Evolutionary conservation across 2,329 filamentous ascomycete genomes (phyloP).

Genomic region (Pseudogymnoascus sp.): DNA sequence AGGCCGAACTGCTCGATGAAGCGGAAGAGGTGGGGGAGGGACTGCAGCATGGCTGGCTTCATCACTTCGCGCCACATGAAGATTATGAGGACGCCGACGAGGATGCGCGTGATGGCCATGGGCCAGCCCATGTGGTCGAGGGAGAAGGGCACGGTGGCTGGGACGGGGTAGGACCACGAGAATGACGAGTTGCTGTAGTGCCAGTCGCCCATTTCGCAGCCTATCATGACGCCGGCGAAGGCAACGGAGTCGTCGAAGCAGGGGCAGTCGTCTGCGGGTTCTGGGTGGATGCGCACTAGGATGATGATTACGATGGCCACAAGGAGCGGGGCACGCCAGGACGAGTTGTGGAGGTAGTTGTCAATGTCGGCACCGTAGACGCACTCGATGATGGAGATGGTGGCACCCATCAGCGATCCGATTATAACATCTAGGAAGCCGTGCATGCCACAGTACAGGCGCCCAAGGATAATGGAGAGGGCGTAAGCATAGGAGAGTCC

Average conservation of each 20-base stretch:
- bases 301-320: constrained; percentile 60
- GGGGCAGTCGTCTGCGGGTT: constrained; percentile 92
- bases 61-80: constrained; percentile 85
- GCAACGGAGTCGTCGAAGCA: constrained; percentile 95
- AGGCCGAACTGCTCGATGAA: constrained; percentile 72
- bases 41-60: constrained; percentile 72
- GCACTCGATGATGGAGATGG: constrained; percentile 52
- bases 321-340: constrained; percentile 55
- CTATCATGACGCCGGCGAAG: constrained; percentile 84
- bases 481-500: constrained; percentile 74
- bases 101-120: constrained; percentile 57
- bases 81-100: constrained; percentile 73
- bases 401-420: constrained; percentile 68
- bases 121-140: constrained; percentile 58
- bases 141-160: constrained; percentile 54
- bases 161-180: constrained; percentile 44
- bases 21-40: constrained; percentile 80
- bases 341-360: constrained; percentile 57
- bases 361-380: constrained; percentile 57
- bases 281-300: constrained; percentile 82
- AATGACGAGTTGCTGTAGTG: constrained; percentile 47
- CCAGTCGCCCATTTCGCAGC: constrained; percentile 76
- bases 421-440: constrained; percentile 86
- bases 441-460: constrained; percentile 97
- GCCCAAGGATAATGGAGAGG: constrained; percentile 78